Evolutionary conservation across 2,329 filamentous ascomycete genomes (phyloP).

Genomic region (Metarhizium guizhouense): DNA sequence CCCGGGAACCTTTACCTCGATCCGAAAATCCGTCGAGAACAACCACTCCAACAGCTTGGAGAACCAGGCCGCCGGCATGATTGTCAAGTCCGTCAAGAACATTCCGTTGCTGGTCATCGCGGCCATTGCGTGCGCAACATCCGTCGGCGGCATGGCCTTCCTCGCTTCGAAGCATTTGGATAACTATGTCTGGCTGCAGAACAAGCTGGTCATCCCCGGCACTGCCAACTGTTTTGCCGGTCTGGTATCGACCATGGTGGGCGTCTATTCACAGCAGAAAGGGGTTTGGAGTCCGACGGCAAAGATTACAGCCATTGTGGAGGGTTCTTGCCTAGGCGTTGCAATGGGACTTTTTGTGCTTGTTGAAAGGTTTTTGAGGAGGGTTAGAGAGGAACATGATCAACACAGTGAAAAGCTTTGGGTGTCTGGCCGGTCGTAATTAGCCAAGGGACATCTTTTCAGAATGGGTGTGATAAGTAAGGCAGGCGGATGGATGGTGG

Average conservation of each 20-base stretch:
- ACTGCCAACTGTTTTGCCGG: slow-evolving; percentile 40
- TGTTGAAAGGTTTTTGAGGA: slow-evolving; percentile 21
- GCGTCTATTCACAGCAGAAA: slow-evolving; percentile 37
- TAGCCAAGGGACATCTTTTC: not conserved
- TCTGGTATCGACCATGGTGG: slow-evolving; percentile 38
- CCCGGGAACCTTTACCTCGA: slow-evolving; percentile 40
- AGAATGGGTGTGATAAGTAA: not conserved
- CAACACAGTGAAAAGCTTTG: slow-evolving; percentile 11
- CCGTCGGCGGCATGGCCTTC: slow-evolving; percentile 25
- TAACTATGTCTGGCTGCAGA: slow-evolving; percentile 47
- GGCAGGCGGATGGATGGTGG: not conserved
- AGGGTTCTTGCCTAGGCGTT: slow-evolving; percentile 18
- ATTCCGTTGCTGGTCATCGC: slow-evolving; percentile 35
- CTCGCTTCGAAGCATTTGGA: slow-evolving; percentile 33
- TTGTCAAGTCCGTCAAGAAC: slow-evolving; percentile 18
- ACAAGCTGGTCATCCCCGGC: slow-evolving; percentile 37
- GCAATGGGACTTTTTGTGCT: slow-evolving; percentile 19
- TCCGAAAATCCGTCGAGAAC: slow-evolving; percentile 17
- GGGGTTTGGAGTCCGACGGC: slow-evolving; percentile 36
- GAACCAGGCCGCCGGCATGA: slow-evolving; percentile 11
- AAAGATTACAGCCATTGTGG: slow-evolving; percentile 25
- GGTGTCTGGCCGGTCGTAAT: no score
- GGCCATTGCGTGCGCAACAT: slow-evolving; percentile 30
- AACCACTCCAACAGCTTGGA: slow-evolving; percentile 9
- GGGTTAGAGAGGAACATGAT: slow-evolving; percentile 20